These are phyloP conservation scores for Pythium phragmiticola DNA, from an alignment of 352 stramenopile species.

Conservation along the genomic window DNA sequence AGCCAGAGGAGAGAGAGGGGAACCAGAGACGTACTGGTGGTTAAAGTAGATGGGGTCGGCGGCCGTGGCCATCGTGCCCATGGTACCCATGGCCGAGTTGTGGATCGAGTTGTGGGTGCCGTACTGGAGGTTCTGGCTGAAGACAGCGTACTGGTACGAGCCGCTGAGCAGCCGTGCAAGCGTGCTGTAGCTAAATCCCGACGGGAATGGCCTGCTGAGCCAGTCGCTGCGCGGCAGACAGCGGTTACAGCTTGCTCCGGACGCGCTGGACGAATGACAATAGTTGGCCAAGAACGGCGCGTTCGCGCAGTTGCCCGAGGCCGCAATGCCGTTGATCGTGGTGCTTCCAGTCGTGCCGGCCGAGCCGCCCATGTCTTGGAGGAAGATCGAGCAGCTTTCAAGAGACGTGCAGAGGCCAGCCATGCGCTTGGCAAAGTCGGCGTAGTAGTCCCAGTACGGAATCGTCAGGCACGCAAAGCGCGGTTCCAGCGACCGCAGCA, in stretches of 20 bases:
- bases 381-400: constrained; percentile 56
- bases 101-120: constrained; percentile 70
- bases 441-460: constrained; percentile 81
- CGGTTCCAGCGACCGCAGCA: constrained; percentile 61
- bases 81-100: constrained; percentile 38
- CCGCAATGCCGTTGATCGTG: constrained; percentile 26
- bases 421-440: constrained; percentile 53
- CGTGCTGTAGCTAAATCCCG: constrained; percentile 55
- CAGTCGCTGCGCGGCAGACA: constrained; percentile 61
- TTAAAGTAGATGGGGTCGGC: constrained; percentile 77
- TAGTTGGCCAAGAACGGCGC: constrained; percentile 32
- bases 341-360: constrained; percentile 14
- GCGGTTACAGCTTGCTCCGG: constrained; percentile 34
- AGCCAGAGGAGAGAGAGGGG: background rate
- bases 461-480: constrained; percentile 68
- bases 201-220: constrained; percentile 40
- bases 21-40: constrained; percentile 56
- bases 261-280: constrained; percentile 47
- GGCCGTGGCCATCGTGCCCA: constrained; percentile 45
- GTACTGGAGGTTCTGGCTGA: constrained; percentile 60
- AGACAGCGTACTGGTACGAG: constrained; percentile 44
- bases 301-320: constrained; percentile 29
- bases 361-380: constrained; percentile 63
- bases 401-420: constrained; percentile 38
- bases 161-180: constrained; percentile 45